phyloP scores from a whole-genome alignment of 2,329 filamentous ascomycete species.

The Phaeophleospora eucalypticola region DNA sequence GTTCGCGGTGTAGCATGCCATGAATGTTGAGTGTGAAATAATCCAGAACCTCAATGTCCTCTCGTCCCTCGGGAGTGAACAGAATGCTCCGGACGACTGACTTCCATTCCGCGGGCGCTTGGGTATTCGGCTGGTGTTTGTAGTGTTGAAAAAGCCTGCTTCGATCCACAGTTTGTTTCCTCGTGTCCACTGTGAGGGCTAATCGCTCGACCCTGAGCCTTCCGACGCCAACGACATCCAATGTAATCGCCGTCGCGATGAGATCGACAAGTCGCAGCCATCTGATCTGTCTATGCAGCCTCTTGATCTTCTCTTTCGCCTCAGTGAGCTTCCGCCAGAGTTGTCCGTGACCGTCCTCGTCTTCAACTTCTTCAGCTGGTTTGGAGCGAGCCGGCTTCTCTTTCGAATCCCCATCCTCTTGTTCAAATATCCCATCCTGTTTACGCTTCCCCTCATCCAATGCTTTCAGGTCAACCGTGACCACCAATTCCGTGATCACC shows the following conservation, averaged over 20 bases:
- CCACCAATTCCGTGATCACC: slow-evolving; percentile 75
- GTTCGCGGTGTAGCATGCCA: slow-evolving; percentile 77
- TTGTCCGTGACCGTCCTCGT: slow-evolving; percentile 50
- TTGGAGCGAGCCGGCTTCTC: slow-evolving; percentile 7
- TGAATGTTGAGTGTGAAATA: slow-evolving; percentile 85
- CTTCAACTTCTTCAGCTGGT: slow-evolving; percentile 21
- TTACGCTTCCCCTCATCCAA: slow-evolving; percentile 40
- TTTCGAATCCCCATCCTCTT: slow-evolving; percentile 18
- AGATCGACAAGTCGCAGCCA: slow-evolving; percentile 90
- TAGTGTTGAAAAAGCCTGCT: slow-evolving; percentile 83
- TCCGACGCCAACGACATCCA: slow-evolving; percentile 76
- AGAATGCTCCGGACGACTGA: slow-evolving; percentile 79
- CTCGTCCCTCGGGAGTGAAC: slow-evolving; percentile 78
- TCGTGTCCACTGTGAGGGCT: slow-evolving; percentile 82
- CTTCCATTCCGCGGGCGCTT: slow-evolving; percentile 89
- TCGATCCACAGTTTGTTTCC: slow-evolving; percentile 84
- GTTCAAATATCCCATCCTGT: slow-evolving; percentile 12
- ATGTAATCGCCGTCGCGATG: slow-evolving; percentile 72
- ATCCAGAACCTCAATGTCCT: slow-evolving; percentile 84
- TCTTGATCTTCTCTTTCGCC: slow-evolving; percentile 81
- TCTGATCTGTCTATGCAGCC: slow-evolving; percentile 76
- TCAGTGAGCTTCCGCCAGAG: slow-evolving; percentile 77
- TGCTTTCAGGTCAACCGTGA: slow-evolving; percentile 73
- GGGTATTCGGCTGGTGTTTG: slow-evolving; percentile 58
- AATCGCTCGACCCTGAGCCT: slow-evolving; percentile 79